phyloP scores from a whole-genome alignment of 495 filamentous ascomycete species.

The Neurospora africana region DNA sequence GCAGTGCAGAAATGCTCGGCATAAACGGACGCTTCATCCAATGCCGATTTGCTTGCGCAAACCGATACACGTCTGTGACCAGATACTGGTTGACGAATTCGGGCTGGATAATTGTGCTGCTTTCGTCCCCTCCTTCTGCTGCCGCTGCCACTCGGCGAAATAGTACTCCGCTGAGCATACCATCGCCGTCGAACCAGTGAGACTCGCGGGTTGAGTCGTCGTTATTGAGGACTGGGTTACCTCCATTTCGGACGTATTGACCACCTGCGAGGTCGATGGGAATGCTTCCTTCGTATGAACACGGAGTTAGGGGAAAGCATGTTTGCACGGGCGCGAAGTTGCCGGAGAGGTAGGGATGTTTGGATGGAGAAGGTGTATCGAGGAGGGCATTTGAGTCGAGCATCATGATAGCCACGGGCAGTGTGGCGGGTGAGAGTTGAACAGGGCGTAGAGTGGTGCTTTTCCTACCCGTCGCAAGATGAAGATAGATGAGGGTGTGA shows the following conservation, averaged over 20 bases:
- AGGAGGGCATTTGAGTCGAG: neutral
- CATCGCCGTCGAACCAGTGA: slow-evolving; percentile 66
- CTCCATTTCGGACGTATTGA: slow-evolving; percentile 60
- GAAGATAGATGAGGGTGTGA: neutral
- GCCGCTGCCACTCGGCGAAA: slow-evolving; percentile 29
- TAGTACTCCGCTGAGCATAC: slow-evolving; percentile 55
- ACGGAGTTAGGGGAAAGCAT: slow-evolving; percentile 38
- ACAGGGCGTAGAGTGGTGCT: neutral
- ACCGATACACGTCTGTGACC: slow-evolving; percentile 50
- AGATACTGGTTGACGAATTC: slow-evolving; percentile 56
- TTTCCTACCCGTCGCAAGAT: neutral
- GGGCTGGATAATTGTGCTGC: slow-evolving; percentile 30
- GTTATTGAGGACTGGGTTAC: slow-evolving; percentile 54
- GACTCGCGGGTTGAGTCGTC: slow-evolving; percentile 43
- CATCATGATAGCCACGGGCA: neutral
- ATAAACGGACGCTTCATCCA: neutral
- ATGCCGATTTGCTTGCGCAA: slow-evolving; percentile 31
- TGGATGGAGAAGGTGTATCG: neutral
- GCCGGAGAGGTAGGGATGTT: slow-evolving; percentile 39
- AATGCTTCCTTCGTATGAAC: slow-evolving; percentile 41
- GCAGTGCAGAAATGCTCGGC: slow-evolving; percentile 1
- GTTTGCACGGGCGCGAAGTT: slow-evolving; percentile 54
- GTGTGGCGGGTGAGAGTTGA: neutral
- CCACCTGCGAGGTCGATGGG: slow-evolving; percentile 50
- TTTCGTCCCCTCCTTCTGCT: slow-evolving; percentile 3